Percentiles rank a stretch among this genome's conserved stretches.
phyloP scores from a whole-genome alignment of 805 yeast species.

The Metschnikowia aberdeeniae region DNA sequence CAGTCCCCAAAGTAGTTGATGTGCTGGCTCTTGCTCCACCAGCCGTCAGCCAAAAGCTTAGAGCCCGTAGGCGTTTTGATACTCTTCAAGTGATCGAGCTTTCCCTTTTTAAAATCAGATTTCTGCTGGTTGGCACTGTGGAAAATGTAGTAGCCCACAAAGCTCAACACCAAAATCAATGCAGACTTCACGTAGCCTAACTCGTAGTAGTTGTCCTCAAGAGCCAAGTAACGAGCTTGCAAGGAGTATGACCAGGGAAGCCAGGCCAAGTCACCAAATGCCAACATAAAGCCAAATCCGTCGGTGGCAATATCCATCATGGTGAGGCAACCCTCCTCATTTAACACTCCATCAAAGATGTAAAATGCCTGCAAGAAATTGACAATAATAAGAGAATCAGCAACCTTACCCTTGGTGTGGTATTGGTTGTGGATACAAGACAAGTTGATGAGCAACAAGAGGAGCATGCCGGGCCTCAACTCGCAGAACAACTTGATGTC shows the following conservation, averaged over 20 bases:
- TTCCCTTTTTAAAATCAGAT: slow-evolving; percentile 75
- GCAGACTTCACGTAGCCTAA: slow-evolving; percentile 43
- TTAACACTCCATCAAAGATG: slow-evolving; percentile 85
- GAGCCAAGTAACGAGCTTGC: slow-evolving; percentile 77
- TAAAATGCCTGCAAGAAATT: slow-evolving; percentile 72
- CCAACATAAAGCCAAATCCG: slow-evolving; percentile 95
- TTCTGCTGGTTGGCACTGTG: slow-evolving; percentile 82
- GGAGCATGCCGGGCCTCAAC: slow-evolving; percentile 86
- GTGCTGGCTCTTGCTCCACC: slow-evolving; percentile 95
- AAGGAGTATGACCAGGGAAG: slow-evolving; percentile 89
- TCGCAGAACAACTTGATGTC: slow-evolving; percentile 93
- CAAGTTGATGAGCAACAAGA: slow-evolving; percentile 77
- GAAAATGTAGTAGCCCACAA: slow-evolving; percentile 76
- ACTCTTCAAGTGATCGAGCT: slow-evolving; percentile 57
- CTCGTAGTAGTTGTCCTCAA: slow-evolving; percentile 47
- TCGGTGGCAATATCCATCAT: slow-evolving; percentile 97
- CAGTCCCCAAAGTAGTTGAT: slow-evolving; percentile 95
- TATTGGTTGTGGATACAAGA: slow-evolving; percentile 83
- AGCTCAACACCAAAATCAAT: slow-evolving; percentile 46
- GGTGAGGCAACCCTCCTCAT: slow-evolving; percentile 82
- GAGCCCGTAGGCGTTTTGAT: slow-evolving; percentile 76
- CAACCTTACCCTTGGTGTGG: slow-evolving; percentile 50
- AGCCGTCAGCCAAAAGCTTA: slow-evolving; percentile 78
- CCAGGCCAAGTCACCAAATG: slow-evolving; percentile 89
- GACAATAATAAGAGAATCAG: slow-evolving; percentile 71